phyloP scores from a whole-genome alignment of 2,329 filamentous ascomycete genomes.

The Fusarium floridanum region DNA sequence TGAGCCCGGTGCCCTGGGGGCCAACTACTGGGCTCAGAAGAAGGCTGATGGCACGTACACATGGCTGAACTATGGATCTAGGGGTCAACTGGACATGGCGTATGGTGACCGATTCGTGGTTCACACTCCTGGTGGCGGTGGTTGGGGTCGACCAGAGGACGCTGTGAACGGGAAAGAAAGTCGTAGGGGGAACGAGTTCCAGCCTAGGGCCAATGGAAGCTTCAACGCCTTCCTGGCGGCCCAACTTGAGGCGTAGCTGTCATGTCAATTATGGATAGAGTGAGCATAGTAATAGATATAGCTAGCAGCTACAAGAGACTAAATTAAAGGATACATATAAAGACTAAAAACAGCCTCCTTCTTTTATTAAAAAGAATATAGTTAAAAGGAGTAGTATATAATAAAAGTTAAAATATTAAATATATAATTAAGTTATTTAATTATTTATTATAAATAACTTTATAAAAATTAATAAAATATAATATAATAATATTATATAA shows the following conservation, averaged over 20 bases:
- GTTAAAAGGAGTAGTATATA: no score
- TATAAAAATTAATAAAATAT: no score
- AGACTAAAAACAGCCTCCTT: no score
- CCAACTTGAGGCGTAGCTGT: not conserved
- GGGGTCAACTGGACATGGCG: constrained; percentile 21
- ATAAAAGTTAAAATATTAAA: no score
- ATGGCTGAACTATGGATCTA: constrained; percentile 17
- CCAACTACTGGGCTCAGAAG: constrained; percentile 44
- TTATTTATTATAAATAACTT: no score
- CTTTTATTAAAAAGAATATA: no score
- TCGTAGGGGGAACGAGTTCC: not conserved
- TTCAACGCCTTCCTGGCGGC: not conserved
- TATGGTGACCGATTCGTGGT: constrained; percentile 18
- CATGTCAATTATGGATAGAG: not conserved
- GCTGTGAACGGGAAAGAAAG: not conserved
- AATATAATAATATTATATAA: no score
- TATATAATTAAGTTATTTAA: no score
- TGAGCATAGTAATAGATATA: not conserved
- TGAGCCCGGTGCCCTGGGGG: constrained; percentile 42
- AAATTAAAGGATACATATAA: no score
- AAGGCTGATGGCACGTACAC: constrained; percentile 6
- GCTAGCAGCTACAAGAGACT: no score
- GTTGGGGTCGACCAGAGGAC: constrained; percentile 4
- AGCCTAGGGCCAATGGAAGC: not conserved
- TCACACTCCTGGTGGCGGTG: constrained; percentile 20